Evolutionary conservation across 2,329 filamentous ascomycete genomes (phyloP), one percentile per base, ranked within the genome.

Genomic region (Gaeumannomyces sp.): DNA sequence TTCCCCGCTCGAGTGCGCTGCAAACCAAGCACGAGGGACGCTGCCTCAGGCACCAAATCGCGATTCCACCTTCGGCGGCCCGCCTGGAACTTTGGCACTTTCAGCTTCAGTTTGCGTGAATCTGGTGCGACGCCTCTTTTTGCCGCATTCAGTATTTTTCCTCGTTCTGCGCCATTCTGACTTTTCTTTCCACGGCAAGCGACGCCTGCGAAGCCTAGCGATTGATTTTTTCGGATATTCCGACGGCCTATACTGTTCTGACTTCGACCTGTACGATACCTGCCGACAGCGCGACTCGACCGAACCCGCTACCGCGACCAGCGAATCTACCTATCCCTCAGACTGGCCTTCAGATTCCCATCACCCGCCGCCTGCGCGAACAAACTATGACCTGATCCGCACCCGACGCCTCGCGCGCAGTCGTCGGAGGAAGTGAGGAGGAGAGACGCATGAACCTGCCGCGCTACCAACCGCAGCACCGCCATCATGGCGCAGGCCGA

Each of bases 31-130:
- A 53, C n/a, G 8, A 25, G 45, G 45, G 6, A 4, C 3, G 19
- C 22, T 53, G 60, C 59, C 50, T 50, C 53, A 66, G 60, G 64
- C 64, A 65, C 33, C 60, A 4, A 57, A 63, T 62, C 60, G 56
- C n/a, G 64, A 57, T 35, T 33, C 33, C 35, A 59, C 56, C 38
- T 58, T 62, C 31, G n/a, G 56, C 60, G 27, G 53, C 53, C 45
- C 25, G 19, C 28, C 6, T 50, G 61, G 53, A 63, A 57, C 50
- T 31, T 63, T 58, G 27, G 29, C 50, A n/a, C 45, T 16, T 63
- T 50, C 28, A 60, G 45, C 61, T 8, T 58, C 28, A 31, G 35
- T 56, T 31, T 56, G 27, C 25, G 60, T 50, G 25, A 29, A 6
- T 28, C 29, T 25, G 45, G 45, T 53, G 25, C 45, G 45, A 25